A percentile compares a stretch with the other conserved stretches of the same genome.
phyloP scores from a whole-genome alignment of 1,139 yeast genomes.

The Scheffersomyces segobiensis region DNA sequence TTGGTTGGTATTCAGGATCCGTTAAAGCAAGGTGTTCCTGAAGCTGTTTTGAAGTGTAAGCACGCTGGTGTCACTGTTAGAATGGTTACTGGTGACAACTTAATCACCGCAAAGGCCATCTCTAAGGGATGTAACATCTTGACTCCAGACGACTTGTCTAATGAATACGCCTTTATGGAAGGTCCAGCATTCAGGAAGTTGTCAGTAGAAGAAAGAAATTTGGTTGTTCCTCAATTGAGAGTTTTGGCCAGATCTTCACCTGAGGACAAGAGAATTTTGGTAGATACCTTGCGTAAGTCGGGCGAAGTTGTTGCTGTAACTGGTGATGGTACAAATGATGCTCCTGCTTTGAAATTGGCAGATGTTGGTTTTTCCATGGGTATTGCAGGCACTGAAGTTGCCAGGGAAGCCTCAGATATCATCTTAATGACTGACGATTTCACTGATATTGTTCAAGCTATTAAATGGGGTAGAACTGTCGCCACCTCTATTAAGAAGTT shows the following conservation, averaged over 20 bases:
- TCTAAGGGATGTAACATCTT: slow-evolving; percentile 84
- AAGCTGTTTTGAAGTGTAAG: slow-evolving; percentile 83
- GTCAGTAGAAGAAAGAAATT: slow-evolving; percentile 53
- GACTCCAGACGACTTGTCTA: slow-evolving; percentile 49
- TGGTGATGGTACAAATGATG: slow-evolving; percentile 97
- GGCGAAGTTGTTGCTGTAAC: slow-evolving; percentile 98
- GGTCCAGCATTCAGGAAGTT: slow-evolving; percentile 86
- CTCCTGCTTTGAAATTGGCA: slow-evolving; percentile 89
- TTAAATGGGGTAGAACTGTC: slow-evolving; percentile 98
- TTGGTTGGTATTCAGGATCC: slow-evolving; percentile 96
- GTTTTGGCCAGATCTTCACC: slow-evolving; percentile 95
- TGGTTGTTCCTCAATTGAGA: slow-evolving; percentile 67
- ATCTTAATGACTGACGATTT: slow-evolving; percentile 95
- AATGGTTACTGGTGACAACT: slow-evolving; percentile 97
- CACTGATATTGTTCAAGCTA: slow-evolving; percentile 94
- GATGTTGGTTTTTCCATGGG: slow-evolving; percentile 97
- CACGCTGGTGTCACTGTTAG: slow-evolving; percentile 91
- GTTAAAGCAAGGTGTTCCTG: slow-evolving; percentile 82
- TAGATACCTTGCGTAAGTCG: slow-evolving; percentile 72
- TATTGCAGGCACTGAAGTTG: slow-evolving; percentile 90
- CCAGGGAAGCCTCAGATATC: slow-evolving; percentile 93
- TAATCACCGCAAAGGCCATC: slow-evolving; percentile 87
- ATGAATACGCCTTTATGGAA: slow-evolving; percentile 75
- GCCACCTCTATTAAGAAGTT: slow-evolving; percentile 92
- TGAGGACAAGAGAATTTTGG: slow-evolving; percentile 87